Evolutionary conservation across 2,329 filamentous ascomycete species (phyloP), one percentile per base, ranked within the genome.

Genomic region (Botrytis byssoidea): DNA sequence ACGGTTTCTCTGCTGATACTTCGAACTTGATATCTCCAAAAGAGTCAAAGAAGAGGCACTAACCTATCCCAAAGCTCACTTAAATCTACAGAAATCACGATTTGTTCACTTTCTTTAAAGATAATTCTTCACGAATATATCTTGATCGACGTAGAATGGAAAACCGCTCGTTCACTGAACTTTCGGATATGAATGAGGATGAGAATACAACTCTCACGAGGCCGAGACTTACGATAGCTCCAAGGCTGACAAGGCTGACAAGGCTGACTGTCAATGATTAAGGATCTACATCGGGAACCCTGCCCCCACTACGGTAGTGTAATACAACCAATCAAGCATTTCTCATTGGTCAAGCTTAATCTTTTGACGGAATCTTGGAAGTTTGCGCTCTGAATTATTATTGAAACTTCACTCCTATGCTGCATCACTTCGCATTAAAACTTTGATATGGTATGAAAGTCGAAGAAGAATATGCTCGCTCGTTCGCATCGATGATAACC

Each of bases 401-500:
- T 73, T 55, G 57, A 70, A 70, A 57, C 32, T 40, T 46, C 44
- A 71, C 46, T 70, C 40, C 46, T 25, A 35, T 35, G 37, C 48
- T 48, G 37, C 48, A 29, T 67, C 40, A 72, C n/a, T n/a, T 68
- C 25, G 40, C 42, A 40, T 22, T 29, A 25, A 40, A 60, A 35
- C 46, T 68, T 60, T 59, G 63, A 72, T 46, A 69, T 72, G 71
- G 22, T 48, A 59, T 72, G 51, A 60, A 48, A 68, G 18, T 60
- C 20, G 63, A 22, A 48, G 37, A 60, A 70, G 22, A 35, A 18
- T 18, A 63, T 67, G 46, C 18, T 55, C 51, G 35, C 55, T 16
- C 67, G 44, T 71, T 71, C 72, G 74, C 73, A 74, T 74, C 75
- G 60, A 79, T 78, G 76, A 78, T 76, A 78, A 66, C 70, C 55